These are phyloP conservation scores for Gonium pectorale DNA, from an alignment of 139 green algal species.

Conservation along the genomic window DNA sequence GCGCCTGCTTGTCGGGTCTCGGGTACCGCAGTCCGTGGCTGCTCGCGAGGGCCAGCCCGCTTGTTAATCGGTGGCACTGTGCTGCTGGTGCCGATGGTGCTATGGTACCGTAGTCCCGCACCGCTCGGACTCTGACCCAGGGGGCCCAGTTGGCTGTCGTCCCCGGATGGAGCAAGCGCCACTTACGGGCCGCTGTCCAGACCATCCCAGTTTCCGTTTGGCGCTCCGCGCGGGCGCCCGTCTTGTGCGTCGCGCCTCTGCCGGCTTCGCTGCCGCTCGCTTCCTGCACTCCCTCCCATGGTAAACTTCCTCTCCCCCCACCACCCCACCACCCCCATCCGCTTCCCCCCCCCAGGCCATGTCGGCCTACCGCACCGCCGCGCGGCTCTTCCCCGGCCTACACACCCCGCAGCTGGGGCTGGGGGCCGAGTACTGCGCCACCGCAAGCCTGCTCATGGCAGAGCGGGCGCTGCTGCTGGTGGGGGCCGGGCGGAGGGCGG, in stretches of 20 bases:
- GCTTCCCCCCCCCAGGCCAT: slow-evolving; percentile 56
- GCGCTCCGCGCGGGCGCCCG: no score
- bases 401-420: slow-evolving; percentile 92
- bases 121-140: no score
- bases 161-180: no score
- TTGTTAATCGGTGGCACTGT: no score
- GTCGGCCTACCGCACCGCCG: slow-evolving; percentile 95
- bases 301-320: neutral
- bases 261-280: neutral
- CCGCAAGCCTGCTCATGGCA: slow-evolving; percentile 86
- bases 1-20: no score
- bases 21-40: no score
- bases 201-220: no score
- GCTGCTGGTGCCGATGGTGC: no score
- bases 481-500: neutral
- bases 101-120: no score
- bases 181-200: no score
- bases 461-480: slow-evolving; percentile 55
- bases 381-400: slow-evolving; percentile 93
- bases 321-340: neutral
- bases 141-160: no score
- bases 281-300: neutral
- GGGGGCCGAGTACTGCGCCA: slow-evolving; percentile 88
- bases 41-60: no score
- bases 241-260: neutral